Percentiles rank a stretch among this genome's conserved stretches.
Evolutionary conservation across 2,329 filamentous ascomycete genomes (phyloP).

Genomic region (Sporothrix brasiliensis): DNA sequence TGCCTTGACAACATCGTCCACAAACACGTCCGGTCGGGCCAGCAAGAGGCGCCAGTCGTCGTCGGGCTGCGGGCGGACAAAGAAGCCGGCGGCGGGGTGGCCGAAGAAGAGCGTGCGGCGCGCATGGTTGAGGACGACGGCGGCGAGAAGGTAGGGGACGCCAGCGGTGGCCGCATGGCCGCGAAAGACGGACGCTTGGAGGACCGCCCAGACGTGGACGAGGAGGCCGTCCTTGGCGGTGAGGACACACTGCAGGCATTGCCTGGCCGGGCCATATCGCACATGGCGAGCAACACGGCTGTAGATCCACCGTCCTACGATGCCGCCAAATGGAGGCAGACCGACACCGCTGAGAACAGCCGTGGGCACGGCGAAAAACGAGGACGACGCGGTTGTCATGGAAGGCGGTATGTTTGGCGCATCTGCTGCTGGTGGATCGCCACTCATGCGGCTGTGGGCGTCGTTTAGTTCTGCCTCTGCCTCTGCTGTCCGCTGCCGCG

Average conservation of each 20-base stretch:
- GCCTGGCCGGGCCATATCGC: background rate
- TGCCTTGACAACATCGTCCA: conserved; percentile 39
- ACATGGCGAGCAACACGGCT: too few species aligned
- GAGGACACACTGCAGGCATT: conserved; percentile 20
- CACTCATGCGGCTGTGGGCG: background rate
- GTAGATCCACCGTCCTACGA: conserved; percentile 2
- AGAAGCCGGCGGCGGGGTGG: conserved; percentile 39
- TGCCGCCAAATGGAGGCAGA: background rate
- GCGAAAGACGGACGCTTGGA: conserved; percentile 38
- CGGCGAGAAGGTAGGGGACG: conserved; percentile 39
- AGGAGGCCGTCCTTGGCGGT: conserved; percentile 19
- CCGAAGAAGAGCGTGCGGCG: conserved; percentile 40
- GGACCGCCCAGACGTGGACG: conserved; percentile 29
- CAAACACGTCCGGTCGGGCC: conserved; percentile 44
- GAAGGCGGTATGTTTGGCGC: background rate
- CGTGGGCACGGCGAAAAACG: conserved; percentile 27
- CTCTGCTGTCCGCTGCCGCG: background rate
- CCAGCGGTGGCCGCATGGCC: conserved; percentile 38
- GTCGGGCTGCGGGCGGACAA: conserved; percentile 41
- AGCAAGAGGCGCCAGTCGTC: conserved; percentile 45
- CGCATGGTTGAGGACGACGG: conserved; percentile 48
- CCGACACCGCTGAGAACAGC: conserved; percentile 25
- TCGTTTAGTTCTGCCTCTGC: too few species aligned
- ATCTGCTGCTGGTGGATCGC: background rate
- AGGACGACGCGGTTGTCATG: background rate